These are phyloP conservation scores for Alternaria solani DNA, from an alignment of 2,329 filamentous ascomycete species.

Conservation along the genomic window DNA sequence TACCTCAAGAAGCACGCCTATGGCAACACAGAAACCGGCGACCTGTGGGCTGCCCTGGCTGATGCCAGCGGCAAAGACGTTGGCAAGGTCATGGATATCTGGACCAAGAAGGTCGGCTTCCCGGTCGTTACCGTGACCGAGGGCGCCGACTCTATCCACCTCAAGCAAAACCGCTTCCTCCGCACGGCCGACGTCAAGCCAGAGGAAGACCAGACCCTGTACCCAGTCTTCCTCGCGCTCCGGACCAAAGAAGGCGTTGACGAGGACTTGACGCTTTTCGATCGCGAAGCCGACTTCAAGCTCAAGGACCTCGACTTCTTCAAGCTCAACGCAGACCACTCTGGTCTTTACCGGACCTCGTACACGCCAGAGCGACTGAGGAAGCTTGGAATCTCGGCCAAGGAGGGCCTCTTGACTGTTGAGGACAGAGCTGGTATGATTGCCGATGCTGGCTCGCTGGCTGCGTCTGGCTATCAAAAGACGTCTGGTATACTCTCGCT, in stretches of 20 bases:
- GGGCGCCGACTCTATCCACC: slow-evolving; percentile 74
- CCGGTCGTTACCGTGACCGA: slow-evolving; percentile 89
- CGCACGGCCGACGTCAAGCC: slow-evolving; percentile 92
- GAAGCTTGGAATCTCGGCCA: slow-evolving; percentile 88
- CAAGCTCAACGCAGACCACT: slow-evolving; percentile 96
- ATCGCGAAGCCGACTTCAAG: slow-evolving; percentile 80
- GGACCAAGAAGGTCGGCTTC: slow-evolving; percentile 96
- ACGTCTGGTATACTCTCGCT: slow-evolving; percentile 88
- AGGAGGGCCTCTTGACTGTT: slow-evolving; percentile 78
- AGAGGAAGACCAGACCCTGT: slow-evolving; percentile 87
- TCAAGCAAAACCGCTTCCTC: slow-evolving; percentile 96
- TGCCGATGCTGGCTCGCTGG: slow-evolving; percentile 87
- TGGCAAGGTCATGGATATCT: slow-evolving; percentile 89
- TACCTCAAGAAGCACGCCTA: slow-evolving; percentile 98
- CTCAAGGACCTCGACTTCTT: slow-evolving; percentile 85
- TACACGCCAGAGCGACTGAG: slow-evolving; percentile 83
- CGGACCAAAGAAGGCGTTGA: slow-evolving; percentile 85
- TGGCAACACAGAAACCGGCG: slow-evolving; percentile 88
- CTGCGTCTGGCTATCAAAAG: slow-evolving; percentile 90
- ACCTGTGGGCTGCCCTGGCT: slow-evolving; percentile 87
- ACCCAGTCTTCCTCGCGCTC: slow-evolving; percentile 87
- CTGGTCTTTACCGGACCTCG: slow-evolving; percentile 87
- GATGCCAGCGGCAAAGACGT: slow-evolving; percentile 92
- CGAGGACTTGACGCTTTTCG: slow-evolving; percentile 74
- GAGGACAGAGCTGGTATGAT: slow-evolving; percentile 94